A percentile compares a stretch with the other conserved stretches of the same genome.
Conservation (phyloP, 257 asterid genomes). For the Penstemon barbatus region DNA sequence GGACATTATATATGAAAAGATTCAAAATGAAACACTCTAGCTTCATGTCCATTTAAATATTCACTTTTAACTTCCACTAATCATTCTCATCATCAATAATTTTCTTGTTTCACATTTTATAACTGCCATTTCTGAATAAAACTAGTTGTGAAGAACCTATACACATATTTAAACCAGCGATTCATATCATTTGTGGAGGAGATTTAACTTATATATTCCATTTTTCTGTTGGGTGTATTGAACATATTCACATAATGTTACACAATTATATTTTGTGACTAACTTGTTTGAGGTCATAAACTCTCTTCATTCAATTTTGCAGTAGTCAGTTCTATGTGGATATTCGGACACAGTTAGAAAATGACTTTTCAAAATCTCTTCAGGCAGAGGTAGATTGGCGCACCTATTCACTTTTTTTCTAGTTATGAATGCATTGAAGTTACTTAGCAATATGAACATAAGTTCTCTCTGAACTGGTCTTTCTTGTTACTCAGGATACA, state of each 20-base stretch:
- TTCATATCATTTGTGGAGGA: neutral
- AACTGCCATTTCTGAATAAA: neutral
- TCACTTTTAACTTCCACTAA: neutral
- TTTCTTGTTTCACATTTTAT: neutral
- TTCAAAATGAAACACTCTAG: neutral
- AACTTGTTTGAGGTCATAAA: slow-evolving; percentile 3
- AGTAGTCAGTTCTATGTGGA: slow-evolving; percentile 84
- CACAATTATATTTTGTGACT: neutral
- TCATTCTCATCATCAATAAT: neutral
- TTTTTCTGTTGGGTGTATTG: neutral
- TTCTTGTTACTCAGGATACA: slow-evolving; percentile 43
- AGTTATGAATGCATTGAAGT: slow-evolving; percentile 12
- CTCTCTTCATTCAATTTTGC: slow-evolving; percentile 36
- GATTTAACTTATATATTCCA: neutral
- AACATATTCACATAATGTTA: neutral
- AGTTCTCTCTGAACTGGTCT: slow-evolving; percentile 3
- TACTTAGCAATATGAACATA: neutral
- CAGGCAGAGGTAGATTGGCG: slow-evolving; percentile 69
- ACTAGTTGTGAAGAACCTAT: neutral
- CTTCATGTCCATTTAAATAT: neutral
- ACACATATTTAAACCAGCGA: slow-evolving; percentile 12
- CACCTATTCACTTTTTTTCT: too few relatives aligned
- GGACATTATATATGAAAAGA: neutral
- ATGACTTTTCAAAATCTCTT: slow-evolving; percentile 75
- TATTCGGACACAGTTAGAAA: slow-evolving; percentile 73